Evolutionary conservation across 331 rosid genomes (phyloP), one percentile per base, ranked within the genome.

Genomic region (Ulmus americana): DNA sequence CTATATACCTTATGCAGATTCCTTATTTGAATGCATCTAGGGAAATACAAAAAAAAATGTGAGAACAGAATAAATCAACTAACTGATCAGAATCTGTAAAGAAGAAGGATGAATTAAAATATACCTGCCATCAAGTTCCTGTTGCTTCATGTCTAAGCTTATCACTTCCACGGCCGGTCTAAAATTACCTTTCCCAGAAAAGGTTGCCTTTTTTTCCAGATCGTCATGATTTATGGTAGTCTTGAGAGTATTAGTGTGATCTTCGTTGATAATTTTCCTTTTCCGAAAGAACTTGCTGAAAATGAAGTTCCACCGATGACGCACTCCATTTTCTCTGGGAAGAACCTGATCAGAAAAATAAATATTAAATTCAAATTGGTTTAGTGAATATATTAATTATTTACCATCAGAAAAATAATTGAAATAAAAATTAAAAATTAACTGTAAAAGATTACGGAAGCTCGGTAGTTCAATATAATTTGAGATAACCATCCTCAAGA

Each of bases 81-180:
- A 28, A 22, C 18, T 7, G 18, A 39, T 39, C 22, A n/a, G 8
- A 56, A 58, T 73, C 58, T 45, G 51, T 22, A 41, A 76, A 52
- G 53, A 76, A 52, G 53, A 61, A 58, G 22, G 40, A 70, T 38
- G 60, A 40, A 74, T 70, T 71, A 44, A 61, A 58, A 59, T 64
- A 60, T 70, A 92, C 98, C 96, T 89, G 77, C 87, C 78, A 77
- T 89, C 97, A 72, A 89, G 85, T 81, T 89, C 97, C 64, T 89
- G 97, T 77, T 87, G 98, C 76, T 82, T 89, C 98, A 92, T 86
- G 79, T 92, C 98, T 68, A 92, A 74, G 74, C 86, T 89, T 70
- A 83, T 80, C 18, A 86, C 77, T 81, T 92, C 97, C 54, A 87
- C 73, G 66, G 88, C 61, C 49, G 90, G 70, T 67, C 70, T 73